Evolutionary conservation across 306 rosid genomes (phyloP).

Genomic region (Cucurbita argyrosperma): DNA sequence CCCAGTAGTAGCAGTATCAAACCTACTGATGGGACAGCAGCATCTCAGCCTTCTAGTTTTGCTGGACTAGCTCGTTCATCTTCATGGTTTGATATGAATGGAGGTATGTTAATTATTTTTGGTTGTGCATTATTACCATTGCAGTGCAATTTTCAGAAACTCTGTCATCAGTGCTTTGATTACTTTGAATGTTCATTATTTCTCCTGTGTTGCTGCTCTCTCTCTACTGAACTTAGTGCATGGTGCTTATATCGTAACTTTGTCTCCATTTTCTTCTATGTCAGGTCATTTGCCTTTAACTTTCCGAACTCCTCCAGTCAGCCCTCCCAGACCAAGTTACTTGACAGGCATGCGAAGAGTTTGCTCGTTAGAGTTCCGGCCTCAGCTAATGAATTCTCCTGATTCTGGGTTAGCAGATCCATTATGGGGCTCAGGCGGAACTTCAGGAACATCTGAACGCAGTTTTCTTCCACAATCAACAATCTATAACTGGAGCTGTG

Average conservation of each 20-base stretch:
- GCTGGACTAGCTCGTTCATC: constrained; percentile 81
- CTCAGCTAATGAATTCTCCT: constrained; percentile 65
- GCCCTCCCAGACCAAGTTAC: constrained; percentile 86
- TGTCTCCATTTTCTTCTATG: constrained; percentile 5
- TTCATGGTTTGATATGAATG: constrained; percentile 95
- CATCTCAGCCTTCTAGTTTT: constrained; percentile 31
- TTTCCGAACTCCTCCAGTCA: constrained; percentile 97
- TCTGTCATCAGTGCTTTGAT: not conserved
- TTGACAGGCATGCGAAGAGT: constrained; percentile 89
- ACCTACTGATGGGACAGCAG: constrained; percentile 27
- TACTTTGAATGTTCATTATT: not conserved
- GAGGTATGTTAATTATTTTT: constrained; percentile 34
- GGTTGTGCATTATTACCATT: not conserved
- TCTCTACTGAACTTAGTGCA: not conserved
- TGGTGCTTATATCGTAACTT: not conserved
- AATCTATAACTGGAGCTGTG: constrained; percentile 93
- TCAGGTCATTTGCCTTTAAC: constrained; percentile 75
- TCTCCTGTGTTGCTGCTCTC: not conserved
- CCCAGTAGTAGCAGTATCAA: constrained; percentile 22
- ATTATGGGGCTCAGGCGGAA: constrained; percentile 59
- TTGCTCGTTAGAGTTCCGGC: constrained; percentile 82
- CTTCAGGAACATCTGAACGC: constrained; percentile 54
- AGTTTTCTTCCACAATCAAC: constrained; percentile 84
- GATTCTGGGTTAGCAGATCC: constrained; percentile 95
- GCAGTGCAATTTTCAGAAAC: not conserved